Conservation (phyloP, 2,329 filamentous ascomycete genomes). For the Lojkania enalia region DNA sequence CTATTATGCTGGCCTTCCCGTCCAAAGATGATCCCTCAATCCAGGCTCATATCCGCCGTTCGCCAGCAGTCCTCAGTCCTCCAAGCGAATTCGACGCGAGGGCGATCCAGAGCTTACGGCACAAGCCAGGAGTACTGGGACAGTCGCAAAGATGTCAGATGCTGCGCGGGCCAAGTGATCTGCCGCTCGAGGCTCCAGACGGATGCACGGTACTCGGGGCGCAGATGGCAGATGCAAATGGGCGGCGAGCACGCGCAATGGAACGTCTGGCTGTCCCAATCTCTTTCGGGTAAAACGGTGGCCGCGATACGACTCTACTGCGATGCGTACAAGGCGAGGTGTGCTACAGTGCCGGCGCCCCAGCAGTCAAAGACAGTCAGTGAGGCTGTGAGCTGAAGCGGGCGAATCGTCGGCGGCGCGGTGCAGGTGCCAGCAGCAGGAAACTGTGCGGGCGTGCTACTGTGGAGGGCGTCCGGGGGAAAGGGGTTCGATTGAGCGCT, state of each 20-base stretch:
- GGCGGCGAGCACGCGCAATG: background rate
- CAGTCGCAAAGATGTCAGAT: background rate
- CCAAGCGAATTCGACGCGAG: background rate
- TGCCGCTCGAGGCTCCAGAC: conserved; percentile 14
- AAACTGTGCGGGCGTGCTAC: background rate
- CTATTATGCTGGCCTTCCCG: too few relatives aligned
- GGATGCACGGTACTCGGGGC: background rate
- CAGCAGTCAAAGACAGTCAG: conserved; percentile 4
- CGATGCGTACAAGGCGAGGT: conserved; percentile 1
- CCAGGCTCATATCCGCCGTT: background rate
- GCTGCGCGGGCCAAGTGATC: background rate
- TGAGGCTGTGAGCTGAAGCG: conserved; percentile 13
- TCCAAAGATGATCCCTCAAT: too few relatives aligned
- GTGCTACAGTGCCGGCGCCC: conserved; percentile 5
- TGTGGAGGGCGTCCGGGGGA: background rate
- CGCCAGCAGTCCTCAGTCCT: background rate
- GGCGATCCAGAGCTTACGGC: background rate
- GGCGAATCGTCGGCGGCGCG: conserved; percentile 1
- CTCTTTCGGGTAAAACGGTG: conserved; percentile 3
- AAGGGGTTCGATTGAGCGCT: background rate
- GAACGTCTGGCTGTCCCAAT: background rate
- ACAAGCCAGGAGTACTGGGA: background rate
- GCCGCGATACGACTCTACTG: conserved; percentile 8
- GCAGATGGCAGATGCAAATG: background rate
- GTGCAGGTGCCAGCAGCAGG: background rate